Base-by-base conservation (phyloP, 2,329 filamentous ascomycete genomes). In the Neopestalotiopsis sp. region DNA sequence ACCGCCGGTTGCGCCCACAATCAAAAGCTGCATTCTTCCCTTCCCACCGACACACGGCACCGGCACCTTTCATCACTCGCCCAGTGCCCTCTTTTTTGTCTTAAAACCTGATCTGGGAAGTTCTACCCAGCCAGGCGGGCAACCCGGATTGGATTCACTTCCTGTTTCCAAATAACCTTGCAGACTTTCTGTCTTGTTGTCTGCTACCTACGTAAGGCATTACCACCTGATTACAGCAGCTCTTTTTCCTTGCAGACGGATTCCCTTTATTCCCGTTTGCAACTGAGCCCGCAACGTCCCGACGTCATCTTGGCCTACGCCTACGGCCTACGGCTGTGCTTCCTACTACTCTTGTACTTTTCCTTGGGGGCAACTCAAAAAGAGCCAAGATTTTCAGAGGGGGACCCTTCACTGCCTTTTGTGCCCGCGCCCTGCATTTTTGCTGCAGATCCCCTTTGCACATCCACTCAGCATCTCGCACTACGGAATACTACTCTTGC, bases 371-470 rank as follows among this genome's bases (percentile, higher is more conserved):
- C 13, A 40, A 49, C 32, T 42, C 56, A 60, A 45, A 42, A 40
- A 52, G 52, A 52, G 65, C 65, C 57, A 67, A 67, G 65, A 67
- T 67, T 67, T 67, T 67, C 65, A 30, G 58, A 64, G 61, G 61
- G 52, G 61, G 52, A 67, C 65, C 65, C 45, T 52, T 52, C 34
- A 38, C 34, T 38, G 34, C 34, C 34, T 67, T 34, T 32, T 49
- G 32, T 56, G 49, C 56, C 65, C 20, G 65, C 42, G 64, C 52
- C 64, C 52, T 66, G 64, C 64, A 58, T 66, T 34, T 32, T 34
- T 20, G 32, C 34, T 49, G 57, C 65, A 67, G 65, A 67, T 67
- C 65, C 14, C 28, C 38, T 60, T 10, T 17, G n/a, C 34, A 42
- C 65, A 32, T 40, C 65, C 32, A 59, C 57, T 28, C 64, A 58